Evolutionary conservation across 2,329 filamentous ascomycete genomes (phyloP), one percentile per base, ranked within the genome.

Genomic region (Ustulina deusta): DNA sequence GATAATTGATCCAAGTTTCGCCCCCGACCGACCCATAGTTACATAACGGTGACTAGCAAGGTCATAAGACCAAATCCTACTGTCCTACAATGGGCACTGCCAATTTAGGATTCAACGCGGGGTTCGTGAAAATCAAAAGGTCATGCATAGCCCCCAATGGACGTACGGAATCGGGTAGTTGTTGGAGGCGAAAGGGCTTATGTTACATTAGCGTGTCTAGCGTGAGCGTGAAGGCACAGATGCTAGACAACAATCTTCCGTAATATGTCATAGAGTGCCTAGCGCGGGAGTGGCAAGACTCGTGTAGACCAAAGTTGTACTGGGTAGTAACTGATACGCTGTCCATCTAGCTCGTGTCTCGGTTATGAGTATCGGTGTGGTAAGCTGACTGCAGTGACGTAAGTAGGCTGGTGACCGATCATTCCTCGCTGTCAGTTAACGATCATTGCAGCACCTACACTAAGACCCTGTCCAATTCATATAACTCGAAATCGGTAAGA

Each of bases 311-410:
- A 54, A 36, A 22, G n/a, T 13, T 20, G 22, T 13, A 54, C n/a
- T 34, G n/a, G n/a, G n/a, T n/a, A 20, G 6, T 34, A 36, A 11
- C 10, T 36, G 11, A 9, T 22, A 20, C 22, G 6, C 42, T 25
- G 6, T 11, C 49, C 3, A 34, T 22, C 29, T 34, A 22, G n/a
- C 7, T 20, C 25, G 17, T 49, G 15, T 5, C 29, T 17, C 4
- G 7, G 17, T 29, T 6, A 10, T 40, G 34, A 51, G 36, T n/a
- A 9, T 22, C 10, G 25, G 58, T 11, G 6, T 51, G 17, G 48
- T 61, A 52, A 61, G 58, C 58, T 61, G 58, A 61, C 58, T 20
- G 48, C 48, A 54, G 32, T 27, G 29, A 51, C 29, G 44, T 40
- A 51, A n/a, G 44, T 40, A 34, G 44, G 15, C 44, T 6, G 32